phyloP scores from a whole-genome alignment of 495 filamentous ascomycete species.

The Hypoxylon fragiforme region DNA sequence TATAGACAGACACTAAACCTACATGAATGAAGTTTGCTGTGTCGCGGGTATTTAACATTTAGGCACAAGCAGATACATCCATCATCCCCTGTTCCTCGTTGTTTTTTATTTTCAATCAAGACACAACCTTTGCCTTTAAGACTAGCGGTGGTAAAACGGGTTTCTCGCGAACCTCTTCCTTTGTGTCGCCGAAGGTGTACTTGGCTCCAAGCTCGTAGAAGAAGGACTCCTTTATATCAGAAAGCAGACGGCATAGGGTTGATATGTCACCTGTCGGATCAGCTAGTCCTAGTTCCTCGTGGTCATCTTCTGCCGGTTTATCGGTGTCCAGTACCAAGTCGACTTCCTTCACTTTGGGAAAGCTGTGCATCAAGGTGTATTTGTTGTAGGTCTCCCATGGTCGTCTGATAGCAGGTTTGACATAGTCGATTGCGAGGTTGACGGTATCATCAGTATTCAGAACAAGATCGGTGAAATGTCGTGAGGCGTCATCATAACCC shows the following conservation, averaged over 20 bases:
- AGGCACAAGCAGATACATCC: constrained; percentile 4
- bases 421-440: constrained; percentile 53
- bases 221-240: constrained; percentile 47
- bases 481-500: constrained; percentile 52
- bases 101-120: not conserved
- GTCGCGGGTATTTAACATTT: no score
- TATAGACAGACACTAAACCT: constrained; percentile 6
- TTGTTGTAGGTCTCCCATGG: constrained; percentile 60
- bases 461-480: constrained; percentile 44
- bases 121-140: constrained; percentile 30
- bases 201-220: constrained; percentile 40
- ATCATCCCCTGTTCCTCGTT: not conserved
- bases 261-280: constrained; percentile 41
- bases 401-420: constrained; percentile 48
- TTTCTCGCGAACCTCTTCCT: constrained; percentile 27
- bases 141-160: constrained; percentile 33
- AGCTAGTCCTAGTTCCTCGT: constrained; percentile 40
- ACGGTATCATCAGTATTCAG: constrained; percentile 32
- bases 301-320: constrained; percentile 15
- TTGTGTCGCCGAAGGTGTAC: constrained; percentile 26
- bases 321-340: constrained; percentile 40
- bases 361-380: constrained; percentile 48
- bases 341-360: constrained; percentile 45
- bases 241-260: constrained; percentile 41
- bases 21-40: not conserved